These are phyloP conservation scores for Agarophyton chilense DNA, from an alignment of 23 red algal species.

Conservation along the genomic window DNA sequence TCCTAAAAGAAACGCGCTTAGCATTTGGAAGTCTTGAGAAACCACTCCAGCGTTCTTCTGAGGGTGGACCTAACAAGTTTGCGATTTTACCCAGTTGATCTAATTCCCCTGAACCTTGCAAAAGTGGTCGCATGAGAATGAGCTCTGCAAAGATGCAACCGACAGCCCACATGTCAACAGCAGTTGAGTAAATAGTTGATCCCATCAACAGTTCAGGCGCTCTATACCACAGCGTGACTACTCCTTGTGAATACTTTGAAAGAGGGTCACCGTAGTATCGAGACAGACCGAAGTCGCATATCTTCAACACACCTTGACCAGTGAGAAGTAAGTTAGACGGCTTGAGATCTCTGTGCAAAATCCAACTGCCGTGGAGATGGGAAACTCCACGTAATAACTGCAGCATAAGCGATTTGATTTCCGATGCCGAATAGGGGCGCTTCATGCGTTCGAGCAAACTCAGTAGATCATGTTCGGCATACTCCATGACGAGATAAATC, in stretches of 20 bases:
- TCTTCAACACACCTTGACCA: slow-evolving; percentile 67
- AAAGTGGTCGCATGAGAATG: slow-evolving; percentile 39
- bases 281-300: slow-evolving; percentile 86
- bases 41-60: slow-evolving; percentile 79
- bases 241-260: slow-evolving; percentile 64
- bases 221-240: slow-evolving; percentile 84
- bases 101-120: slow-evolving; percentile 70
- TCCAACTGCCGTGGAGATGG: slow-evolving; percentile 79
- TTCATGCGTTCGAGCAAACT: slow-evolving; percentile 70
- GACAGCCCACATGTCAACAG: slow-evolving; percentile 87
- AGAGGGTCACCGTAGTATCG: slow-evolving; percentile 76
- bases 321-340: slow-evolving; percentile 77
- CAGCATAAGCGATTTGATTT: slow-evolving; percentile 72
- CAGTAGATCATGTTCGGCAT: slow-evolving; percentile 73
- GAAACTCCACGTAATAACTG: slow-evolving; percentile 70
- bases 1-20: slow-evolving; percentile 56
- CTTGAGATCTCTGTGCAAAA: slow-evolving; percentile 87
- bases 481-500: slow-evolving; percentile 89
- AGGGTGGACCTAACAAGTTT: slow-evolving; percentile 61
- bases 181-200: slow-evolving; percentile 63
- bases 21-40: slow-evolving; percentile 67
- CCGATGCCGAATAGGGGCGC: slow-evolving; percentile 69
- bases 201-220: slow-evolving; percentile 88
- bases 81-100: slow-evolving; percentile 64
- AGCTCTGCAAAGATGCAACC: slow-evolving; percentile 94